Base-by-base conservation (phyloP, 139 green algal genomes). In the Trebouxia sp. region DNA sequence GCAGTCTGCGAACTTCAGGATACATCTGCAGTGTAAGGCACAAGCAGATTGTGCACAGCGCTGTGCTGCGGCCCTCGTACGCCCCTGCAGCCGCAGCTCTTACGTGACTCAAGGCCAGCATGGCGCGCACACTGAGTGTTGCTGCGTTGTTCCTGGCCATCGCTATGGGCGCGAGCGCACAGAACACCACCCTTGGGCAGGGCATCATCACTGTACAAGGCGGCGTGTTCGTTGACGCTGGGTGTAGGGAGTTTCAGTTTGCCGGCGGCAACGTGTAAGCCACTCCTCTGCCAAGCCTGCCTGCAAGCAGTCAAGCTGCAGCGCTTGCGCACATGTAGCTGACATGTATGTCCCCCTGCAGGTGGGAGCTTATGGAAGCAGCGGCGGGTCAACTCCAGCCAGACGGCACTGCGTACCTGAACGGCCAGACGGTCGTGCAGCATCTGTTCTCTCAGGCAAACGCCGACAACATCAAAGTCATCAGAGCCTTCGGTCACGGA, bases 171-270 rank as follows among this genome's bases (percentile, higher is more conserved):
- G 32, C 20, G 6, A n/a, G 43, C 0, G 62, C 32, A 30, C 62
- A 72, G 32, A 72, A 72, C 32, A 45, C 14, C 32, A 72, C 62
- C 0, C 32, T n/a, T 8, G 62, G 62, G 11, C 17, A 28, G 17
- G 75, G 75, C 48, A 69, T 69, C 50, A 80, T 80, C 75, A 80
- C 50, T 14, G 41, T 80, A 30, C 75, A 80, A 45, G 22, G 67
- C 48, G 75, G 48, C 32, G 35, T 48, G 30, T 80, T 80, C 22
- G 75, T 80, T 22, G 75, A 80, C 47, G 32, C 39, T 30, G 48
- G 41, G 4, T 80, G 75, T 32, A 20, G 50, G 0, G 75, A 69
- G 48, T 80, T 69, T 41, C 39, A 80, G 14, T 80, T 80, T 47
- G 30, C 41, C 8, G 75, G 75, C 75, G 75, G 50, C 5, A 80